Percentiles rank a stretch among this genome's conserved stretches.
phyloP scores from a whole-genome alignment of 1,284 basidiomycete species.

The Papiliotrema nemorosa region DNA sequence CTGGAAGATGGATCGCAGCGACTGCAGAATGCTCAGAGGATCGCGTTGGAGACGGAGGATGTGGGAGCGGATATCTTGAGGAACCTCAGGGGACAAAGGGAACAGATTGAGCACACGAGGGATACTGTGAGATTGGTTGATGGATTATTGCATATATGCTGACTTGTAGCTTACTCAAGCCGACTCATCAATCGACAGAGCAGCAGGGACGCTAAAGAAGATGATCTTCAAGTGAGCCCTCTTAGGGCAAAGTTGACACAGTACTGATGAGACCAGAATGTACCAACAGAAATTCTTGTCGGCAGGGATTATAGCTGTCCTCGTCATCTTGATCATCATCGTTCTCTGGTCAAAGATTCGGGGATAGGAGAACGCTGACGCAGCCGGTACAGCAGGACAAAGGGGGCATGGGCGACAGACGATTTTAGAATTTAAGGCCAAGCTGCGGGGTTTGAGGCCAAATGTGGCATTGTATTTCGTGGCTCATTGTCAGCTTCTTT shows the following conservation, averaged over 20 bases:
- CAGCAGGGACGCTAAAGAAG: slow-evolving; percentile 57
- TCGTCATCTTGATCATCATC: slow-evolving; percentile 49
- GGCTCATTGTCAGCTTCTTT: too few species aligned
- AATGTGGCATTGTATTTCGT: too few species aligned
- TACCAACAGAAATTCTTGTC: slow-evolving; percentile 52
- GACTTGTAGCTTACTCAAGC: slow-evolving; percentile 54
- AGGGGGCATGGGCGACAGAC: too few species aligned
- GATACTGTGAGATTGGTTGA: slow-evolving; percentile 51
- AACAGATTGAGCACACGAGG: slow-evolving; percentile 91
- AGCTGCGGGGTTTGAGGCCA: too few species aligned
- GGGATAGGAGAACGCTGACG: slow-evolving; percentile 9
- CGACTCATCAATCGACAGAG: slow-evolving; percentile 57
- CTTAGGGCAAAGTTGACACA: not conserved
- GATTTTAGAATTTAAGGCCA: too few species aligned
- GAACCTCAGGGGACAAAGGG: slow-evolving; percentile 81
- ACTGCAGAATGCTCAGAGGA: slow-evolving; percentile 82
- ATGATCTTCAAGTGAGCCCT: slow-evolving; percentile 59
- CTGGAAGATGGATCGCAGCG: slow-evolving; percentile 76
- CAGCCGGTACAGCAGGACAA: too few species aligned
- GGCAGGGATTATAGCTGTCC: slow-evolving; percentile 48
- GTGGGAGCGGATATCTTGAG: slow-evolving; percentile 89
- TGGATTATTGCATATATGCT: not conserved
- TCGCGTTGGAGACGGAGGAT: slow-evolving; percentile 94
- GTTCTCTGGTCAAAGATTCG: slow-evolving; percentile 49
- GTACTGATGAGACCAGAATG: slow-evolving; percentile 35